Conservation (phyloP, 371 early-diverging fungal genomes). For the Mucor racemosus region DNA sequence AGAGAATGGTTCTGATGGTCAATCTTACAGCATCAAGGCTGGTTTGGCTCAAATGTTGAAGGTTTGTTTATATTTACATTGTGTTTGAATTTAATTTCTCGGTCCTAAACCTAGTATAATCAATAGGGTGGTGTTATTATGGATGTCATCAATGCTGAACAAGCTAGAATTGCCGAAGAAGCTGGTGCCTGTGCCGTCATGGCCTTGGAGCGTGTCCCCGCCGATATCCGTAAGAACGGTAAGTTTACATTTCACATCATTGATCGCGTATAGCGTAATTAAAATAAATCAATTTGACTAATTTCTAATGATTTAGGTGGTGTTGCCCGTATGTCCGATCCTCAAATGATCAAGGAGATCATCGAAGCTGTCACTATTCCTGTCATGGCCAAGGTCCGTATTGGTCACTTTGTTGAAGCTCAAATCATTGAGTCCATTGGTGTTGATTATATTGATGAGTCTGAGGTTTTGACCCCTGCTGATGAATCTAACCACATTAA, state of each 20-base stretch:
- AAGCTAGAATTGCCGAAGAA: constrained; percentile 97
- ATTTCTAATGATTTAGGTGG: constrained; percentile 65
- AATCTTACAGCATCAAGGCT: constrained; percentile 81
- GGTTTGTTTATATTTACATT: constrained; percentile 54
- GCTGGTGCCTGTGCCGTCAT: constrained; percentile 98
- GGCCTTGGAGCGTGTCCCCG: constrained; percentile 98
- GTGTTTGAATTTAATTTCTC: background rate
- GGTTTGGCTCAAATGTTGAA: constrained; percentile 98
- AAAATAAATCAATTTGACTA: background rate
- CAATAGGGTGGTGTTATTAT: constrained; percentile 96
- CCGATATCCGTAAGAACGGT: constrained; percentile 97
- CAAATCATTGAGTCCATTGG: constrained; percentile 91
- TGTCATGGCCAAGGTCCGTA: constrained; percentile 98
- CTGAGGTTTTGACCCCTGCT: constrained; percentile 95
- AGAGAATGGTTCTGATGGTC: constrained; percentile 41
- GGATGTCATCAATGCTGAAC: constrained; percentile 97
- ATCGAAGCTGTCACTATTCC: constrained; percentile 95
- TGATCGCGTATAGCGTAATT: background rate
- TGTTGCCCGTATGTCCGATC: constrained; percentile 98
- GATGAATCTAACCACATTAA: constrained; percentile 93
- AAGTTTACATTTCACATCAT: constrained; percentile 18
- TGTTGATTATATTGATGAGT: constrained; percentile 97
- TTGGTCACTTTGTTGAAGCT: constrained; percentile 98
- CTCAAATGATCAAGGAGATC: constrained; percentile 96
- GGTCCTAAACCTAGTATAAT: background rate